Base-by-base conservation (phyloP, 1,284 basidiomycete species). In the Ustilago loliicola region DNA sequence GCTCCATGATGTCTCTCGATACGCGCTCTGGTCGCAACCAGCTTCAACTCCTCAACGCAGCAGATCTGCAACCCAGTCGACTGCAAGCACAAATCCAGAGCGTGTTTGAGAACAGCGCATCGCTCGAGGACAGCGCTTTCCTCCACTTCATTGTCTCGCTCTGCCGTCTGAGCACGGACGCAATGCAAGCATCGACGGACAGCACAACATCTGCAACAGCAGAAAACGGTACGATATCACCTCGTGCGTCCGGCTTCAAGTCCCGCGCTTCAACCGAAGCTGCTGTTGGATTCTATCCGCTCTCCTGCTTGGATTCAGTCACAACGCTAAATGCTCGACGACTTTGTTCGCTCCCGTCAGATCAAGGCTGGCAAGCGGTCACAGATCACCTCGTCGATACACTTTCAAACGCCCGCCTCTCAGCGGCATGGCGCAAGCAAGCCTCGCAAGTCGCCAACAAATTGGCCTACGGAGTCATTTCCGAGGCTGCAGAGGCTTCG, bases 291-390 rank as follows among this genome's bases (percentile, higher is more conserved):
- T 77, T 77, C 10, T 98, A 97, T 88, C 94, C 93, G 7, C 91
- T 98, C 53, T 91, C 90, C 69, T 94, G 94, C 84, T 88, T 98
- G 13, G 93, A 94, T 25, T 89, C 90, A 0, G 92, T 98, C 1
- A 89, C 92, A 0, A 89, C 91, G 61, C 89, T 94, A 61, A 98
- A 98, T 83, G 91, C 96, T 17, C 90, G 92, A 79, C 91, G 96
- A 5, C 89, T 99, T 29, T 92, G 96, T 47, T 92, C 91, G 71
- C 89, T 91, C 4, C 90, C 92, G 9, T 91, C 94, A 0, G 90
- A 91, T 21, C 88, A 94, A n/a, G 95, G 93, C 7, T 98, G 96
- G 96, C 89, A 92, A 52, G 89, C 91, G 0, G 91, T 93, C 59
- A 94, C 92, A 0, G 88, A 88, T 0, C 95, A 98, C 83, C 89